phyloP scores from a whole-genome alignment of 495 filamentous ascomycete species.

The Cercophora sp. region DNA sequence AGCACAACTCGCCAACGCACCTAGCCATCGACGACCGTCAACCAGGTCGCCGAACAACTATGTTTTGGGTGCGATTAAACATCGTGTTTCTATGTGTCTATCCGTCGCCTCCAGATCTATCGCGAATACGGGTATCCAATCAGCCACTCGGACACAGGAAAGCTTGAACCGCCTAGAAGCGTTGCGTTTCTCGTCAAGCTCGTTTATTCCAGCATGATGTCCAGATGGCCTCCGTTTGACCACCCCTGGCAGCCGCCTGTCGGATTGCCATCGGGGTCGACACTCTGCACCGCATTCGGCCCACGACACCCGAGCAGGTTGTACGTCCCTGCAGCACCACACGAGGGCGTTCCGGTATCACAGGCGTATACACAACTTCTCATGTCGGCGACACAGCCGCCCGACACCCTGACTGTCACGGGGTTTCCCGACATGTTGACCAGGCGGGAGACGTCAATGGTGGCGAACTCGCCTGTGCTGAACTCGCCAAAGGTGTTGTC shows the following conservation, averaged over 20 bases:
- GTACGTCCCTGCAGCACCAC: constrained; percentile 21
- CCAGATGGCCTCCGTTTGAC: constrained; percentile 22
- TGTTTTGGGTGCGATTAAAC: no score
- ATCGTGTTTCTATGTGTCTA: no score
- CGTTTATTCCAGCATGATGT: constrained; percentile 9
- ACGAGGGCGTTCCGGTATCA: constrained; percentile 6
- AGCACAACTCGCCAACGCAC: no score
- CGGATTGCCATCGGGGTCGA: constrained; percentile 22
- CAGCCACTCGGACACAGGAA: no score
- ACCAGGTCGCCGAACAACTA: no score
- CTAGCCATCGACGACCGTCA: no score
- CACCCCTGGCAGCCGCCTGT: constrained; percentile 28
- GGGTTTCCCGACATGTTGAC: constrained; percentile 36
- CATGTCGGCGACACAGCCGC: constrained; percentile 22
- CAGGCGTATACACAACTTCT: constrained; percentile 21
- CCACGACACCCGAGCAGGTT: constrained; percentile 20
- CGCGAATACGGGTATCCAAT: no score
- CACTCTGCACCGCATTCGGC: constrained; percentile 12
- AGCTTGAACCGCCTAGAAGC: no score
- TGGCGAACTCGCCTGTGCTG: constrained; percentile 26
- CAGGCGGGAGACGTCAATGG: constrained; percentile 34
- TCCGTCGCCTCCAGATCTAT: no score
- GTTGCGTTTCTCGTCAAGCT: no score
- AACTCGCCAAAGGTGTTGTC: constrained; percentile 39
- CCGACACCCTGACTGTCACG: constrained; percentile 22